phyloP scores from a whole-genome alignment of 1,284 basidiomycete species.

The Hemileia vastatrix region DNA sequence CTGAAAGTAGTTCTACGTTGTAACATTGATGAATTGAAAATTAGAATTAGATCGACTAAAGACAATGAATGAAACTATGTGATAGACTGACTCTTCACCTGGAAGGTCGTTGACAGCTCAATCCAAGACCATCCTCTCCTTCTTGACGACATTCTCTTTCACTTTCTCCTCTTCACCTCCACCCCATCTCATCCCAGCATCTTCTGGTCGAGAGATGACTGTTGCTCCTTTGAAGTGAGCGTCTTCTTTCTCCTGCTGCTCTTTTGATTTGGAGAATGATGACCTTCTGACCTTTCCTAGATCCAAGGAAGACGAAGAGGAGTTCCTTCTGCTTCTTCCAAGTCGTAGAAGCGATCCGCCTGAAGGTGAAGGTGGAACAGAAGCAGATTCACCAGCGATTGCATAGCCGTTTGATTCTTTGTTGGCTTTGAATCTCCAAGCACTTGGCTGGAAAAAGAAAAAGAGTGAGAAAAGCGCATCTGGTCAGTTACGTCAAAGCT shows the following conservation, averaged over 20 bases:
- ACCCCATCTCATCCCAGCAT: background rate
- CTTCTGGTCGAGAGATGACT: background rate
- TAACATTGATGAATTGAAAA: too few relatives aligned
- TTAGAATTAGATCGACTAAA: too few relatives aligned
- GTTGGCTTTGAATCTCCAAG: background rate
- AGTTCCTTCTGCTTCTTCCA: background rate
- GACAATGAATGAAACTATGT: too few relatives aligned
- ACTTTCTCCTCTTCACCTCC: background rate
- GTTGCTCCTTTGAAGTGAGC: background rate
- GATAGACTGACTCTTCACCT: too few relatives aligned
- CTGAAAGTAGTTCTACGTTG: too few relatives aligned
- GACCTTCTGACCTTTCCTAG: background rate
- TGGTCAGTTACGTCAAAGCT: background rate
- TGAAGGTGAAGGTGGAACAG: background rate
- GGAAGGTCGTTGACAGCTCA: too few relatives aligned
- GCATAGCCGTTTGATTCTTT: background rate
- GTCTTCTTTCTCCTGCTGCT: background rate
- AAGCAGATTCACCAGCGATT: background rate
- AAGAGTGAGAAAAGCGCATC: background rate
- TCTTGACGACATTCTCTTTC: background rate
- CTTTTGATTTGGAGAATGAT: background rate
- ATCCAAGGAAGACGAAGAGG: background rate
- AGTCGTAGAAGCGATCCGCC: background rate
- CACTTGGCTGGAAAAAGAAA: background rate
- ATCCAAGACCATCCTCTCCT: too few relatives aligned